These are phyloP conservation scores for Ambrosia artemisiifolia DNA, from an alignment of 129 eudicot species.

Conservation along the genomic window DNA sequence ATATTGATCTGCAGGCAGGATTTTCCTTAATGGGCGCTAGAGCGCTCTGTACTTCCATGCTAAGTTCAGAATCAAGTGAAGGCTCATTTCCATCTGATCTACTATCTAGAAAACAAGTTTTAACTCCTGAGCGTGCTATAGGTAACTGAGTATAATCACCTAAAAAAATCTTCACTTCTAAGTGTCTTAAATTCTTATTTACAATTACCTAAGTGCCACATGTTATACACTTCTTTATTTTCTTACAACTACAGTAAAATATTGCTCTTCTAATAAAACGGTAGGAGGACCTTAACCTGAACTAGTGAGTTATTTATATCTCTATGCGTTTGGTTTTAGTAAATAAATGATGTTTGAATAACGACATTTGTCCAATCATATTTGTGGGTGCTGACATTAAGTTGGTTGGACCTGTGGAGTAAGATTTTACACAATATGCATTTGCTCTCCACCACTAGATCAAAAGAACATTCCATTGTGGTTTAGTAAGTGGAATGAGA, in stretches of 20 bases:
- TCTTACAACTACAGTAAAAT: not conserved
- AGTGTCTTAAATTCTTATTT: not conserved
- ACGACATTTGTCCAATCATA: not conserved
- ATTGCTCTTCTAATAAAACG: not conserved
- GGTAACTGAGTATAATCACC: conserved; percentile 41
- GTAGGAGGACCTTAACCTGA: not conserved
- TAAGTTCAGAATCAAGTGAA: conserved; percentile 61
- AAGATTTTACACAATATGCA: not conserved
- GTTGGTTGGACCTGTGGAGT: not conserved
- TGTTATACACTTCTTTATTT: not conserved
- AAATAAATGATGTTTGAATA: not conserved
- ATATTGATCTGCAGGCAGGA: conserved; percentile 33
- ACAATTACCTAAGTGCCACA: not conserved
- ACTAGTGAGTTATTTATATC: not conserved
- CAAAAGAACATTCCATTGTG: not conserved
- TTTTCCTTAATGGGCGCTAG: conserved; percentile 33
- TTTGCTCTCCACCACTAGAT: not conserved
- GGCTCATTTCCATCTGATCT: conserved; percentile 62
- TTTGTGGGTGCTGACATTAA: not conserved
- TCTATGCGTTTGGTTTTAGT: not conserved
- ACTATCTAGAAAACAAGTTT: conserved; percentile 42
- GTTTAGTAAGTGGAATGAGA: not conserved
- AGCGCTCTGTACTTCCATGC: conserved; percentile 48
- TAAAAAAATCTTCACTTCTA: not conserved
- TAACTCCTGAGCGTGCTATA: conserved; percentile 52